Percentiles rank a stretch among this genome's conserved stretches.
Conservation (phyloP, 345 rosid species). For the Barbarea vulgaris region DNA sequence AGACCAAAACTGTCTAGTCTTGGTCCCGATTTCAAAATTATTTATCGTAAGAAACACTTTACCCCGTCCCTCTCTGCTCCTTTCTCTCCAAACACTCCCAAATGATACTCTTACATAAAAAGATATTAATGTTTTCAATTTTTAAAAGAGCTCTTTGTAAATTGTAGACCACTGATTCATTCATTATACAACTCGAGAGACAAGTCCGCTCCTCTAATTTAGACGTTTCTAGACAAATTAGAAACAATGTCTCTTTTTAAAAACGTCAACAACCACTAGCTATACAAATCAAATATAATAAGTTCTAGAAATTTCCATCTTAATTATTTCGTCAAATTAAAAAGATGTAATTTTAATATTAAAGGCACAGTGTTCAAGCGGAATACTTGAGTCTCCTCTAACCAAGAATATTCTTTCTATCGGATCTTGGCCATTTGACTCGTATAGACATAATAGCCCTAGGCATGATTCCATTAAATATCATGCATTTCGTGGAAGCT, state of each 20-base stretch:
- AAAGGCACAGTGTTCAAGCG: not conserved
- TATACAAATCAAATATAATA: not conserved
- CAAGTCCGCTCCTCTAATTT: conserved; percentile 36
- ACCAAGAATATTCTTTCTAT: not conserved
- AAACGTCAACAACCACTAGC: conserved; percentile 10
- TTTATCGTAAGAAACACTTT: conserved; percentile 33
- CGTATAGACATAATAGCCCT: not conserved
- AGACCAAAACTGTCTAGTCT: conserved; percentile 37
- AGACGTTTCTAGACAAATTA: conserved; percentile 13
- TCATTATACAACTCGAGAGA: conserved; percentile 5
- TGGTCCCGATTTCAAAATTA: conserved; percentile 27
- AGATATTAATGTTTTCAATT: conserved; percentile 4
- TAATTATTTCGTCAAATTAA: not conserved
- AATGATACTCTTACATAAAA: not conserved
- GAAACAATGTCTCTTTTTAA: conserved; percentile 19
- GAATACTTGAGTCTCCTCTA: conserved; percentile 5
- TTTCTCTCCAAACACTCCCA: conserved; percentile 35
- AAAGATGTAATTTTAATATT: not conserved
- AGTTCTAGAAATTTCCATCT: conserved; percentile 6
- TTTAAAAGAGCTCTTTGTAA: not conserved
- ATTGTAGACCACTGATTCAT: conserved; percentile 23
- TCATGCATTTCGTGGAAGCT: conserved; percentile 21
- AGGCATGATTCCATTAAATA: conserved; percentile 4
- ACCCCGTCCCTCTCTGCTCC: conserved; percentile 41
- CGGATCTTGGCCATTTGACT: conserved; percentile 15